These are phyloP conservation scores for Colletotrichum orchidophilum DNA, from an alignment of 2,329 filamentous ascomycete genomes.

Conservation along the genomic window DNA sequence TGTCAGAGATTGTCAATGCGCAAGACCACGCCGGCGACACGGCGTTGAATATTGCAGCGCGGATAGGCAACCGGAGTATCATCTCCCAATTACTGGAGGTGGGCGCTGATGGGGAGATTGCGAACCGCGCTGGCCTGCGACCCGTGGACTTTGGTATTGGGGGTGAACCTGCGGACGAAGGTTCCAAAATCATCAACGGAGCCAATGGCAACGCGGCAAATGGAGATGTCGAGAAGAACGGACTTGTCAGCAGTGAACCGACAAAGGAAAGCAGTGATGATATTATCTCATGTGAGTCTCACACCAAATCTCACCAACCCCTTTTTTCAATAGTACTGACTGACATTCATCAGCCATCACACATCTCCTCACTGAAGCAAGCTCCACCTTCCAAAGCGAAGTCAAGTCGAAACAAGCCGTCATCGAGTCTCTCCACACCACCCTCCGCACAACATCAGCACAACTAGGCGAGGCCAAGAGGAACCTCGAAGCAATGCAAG, in stretches of 20 bases:
- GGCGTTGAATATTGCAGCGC: conserved; percentile 89
- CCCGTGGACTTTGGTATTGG: conserved; percentile 96
- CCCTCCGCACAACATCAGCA: conserved; percentile 82
- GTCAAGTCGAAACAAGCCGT: conserved; percentile 84
- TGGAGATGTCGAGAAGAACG: conserved; percentile 56
- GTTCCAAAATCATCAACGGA: conserved; percentile 29
- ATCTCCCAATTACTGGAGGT: conserved; percentile 97
- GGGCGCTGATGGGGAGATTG: conserved; percentile 89
- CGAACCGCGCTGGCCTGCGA: conserved; percentile 87
- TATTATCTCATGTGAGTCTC: conserved; percentile 77
- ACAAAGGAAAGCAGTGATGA: conserved; percentile 80
- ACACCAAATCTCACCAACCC: neutral
- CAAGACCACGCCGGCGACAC: conserved; percentile 95
- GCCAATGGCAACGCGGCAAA: conserved; percentile 38
- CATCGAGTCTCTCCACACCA: conserved; percentile 83
- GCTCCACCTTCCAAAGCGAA: conserved; percentile 81
- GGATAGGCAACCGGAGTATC: conserved; percentile 92
- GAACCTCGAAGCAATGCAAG: conserved; percentile 75
- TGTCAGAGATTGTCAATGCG: conserved; percentile 96
- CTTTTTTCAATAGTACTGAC: neutral
- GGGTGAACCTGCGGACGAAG: conserved; percentile 61
- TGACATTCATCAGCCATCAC: conserved; percentile 73
- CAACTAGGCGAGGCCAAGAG: conserved; percentile 82
- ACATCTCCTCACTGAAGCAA: conserved; percentile 81
- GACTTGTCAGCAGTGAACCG: conserved; percentile 58